Evolutionary conservation across 805 yeast species (phyloP).

Genomic region (Martiniozyma abietophila): DNA sequence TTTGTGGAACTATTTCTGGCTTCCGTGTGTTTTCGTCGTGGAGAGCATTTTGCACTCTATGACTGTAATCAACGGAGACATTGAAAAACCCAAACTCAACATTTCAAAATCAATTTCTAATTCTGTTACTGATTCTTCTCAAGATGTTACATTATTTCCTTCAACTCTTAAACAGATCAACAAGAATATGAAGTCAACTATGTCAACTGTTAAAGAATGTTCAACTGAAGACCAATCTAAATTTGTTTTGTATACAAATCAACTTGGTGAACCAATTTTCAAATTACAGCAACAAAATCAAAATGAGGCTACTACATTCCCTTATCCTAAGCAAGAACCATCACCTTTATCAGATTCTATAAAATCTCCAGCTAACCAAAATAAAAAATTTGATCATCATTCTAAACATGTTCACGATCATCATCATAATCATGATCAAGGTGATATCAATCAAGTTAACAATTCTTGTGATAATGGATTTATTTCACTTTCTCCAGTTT

Average conservation of each 20-base stretch:
- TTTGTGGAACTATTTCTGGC: no score
- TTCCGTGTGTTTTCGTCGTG: no score
- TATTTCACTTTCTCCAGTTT: slow-evolving; percentile 26
- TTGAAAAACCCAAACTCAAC: no score
- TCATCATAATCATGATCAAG: not conserved
- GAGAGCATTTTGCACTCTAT: no score
- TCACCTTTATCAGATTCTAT: slow-evolving; percentile 22
- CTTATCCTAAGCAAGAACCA: slow-evolving; percentile 14
- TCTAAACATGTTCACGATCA: no score
- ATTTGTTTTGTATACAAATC: slow-evolving; percentile 42
- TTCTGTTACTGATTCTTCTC: no score
- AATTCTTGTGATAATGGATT: slow-evolving; percentile 7
- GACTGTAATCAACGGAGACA: no score
- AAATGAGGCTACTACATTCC: slow-evolving; percentile 26
- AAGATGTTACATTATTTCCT: slow-evolving; percentile 5
- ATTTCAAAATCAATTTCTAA: no score
- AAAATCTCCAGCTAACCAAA: slow-evolving; percentile 10
- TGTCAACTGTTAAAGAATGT: slow-evolving; percentile 30
- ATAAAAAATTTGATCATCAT: not conserved
- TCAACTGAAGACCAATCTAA: slow-evolving; percentile 38
- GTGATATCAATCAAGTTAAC: not conserved
- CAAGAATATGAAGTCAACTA: no score
- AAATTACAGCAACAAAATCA: slow-evolving; percentile 23
- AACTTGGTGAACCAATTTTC: slow-evolving; percentile 51
- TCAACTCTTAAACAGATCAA: not conserved